Base-by-base conservation (phyloP, 2,329 filamentous ascomycete genomes). In the Neopestalotiopsis sp. region DNA sequence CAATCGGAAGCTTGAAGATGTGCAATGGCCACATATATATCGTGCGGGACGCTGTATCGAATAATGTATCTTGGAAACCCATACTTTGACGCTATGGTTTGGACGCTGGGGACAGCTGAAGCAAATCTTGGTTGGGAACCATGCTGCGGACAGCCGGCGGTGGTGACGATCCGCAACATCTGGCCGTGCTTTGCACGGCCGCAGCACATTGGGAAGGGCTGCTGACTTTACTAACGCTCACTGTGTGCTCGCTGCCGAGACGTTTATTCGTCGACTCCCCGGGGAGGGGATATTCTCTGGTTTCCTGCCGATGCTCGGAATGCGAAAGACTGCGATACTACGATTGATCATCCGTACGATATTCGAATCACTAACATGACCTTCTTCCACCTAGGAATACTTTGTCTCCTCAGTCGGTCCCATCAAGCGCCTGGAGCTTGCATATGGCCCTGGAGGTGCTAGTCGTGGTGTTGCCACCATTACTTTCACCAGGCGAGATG, bases 401-500 rank as follows among this genome's bases (percentile, higher is more conserved):
- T 98, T 99, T 82, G 84, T 87, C 78, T 92, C 94, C 79, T 92
- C 93, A 76, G 90, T 97, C 81, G 95, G 95, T 75, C 89, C 92
- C 72, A 93, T 98, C 83, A 98, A 97, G 88, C 92, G 89, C 82
- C 94, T 97, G 73, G 91, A 96, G 75, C 87, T 99, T 76, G 94
- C 93, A 65, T 99, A 99, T 83, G 96, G 95, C 77, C 94, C 95
- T 73, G 94, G 93, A 79, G 95, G 95, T 73, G 89, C 91, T 75
- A 98, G 95, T 87, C 93, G 94, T 79, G 96, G 96, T 74, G 94
- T 95, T 78, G 95, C 95, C 76, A 96, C 94, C 67, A 92, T 99
- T 75, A 91, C 91, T 72, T 99, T 99, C 85, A 83, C 83, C 80
- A 93, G 94, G 77, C 83, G 91, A 32, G 94, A 94, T 74, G 93